Base-by-base conservation (phyloP, 2,329 filamentous ascomycete species). In the Drechslerella coelobrocha region DNA sequence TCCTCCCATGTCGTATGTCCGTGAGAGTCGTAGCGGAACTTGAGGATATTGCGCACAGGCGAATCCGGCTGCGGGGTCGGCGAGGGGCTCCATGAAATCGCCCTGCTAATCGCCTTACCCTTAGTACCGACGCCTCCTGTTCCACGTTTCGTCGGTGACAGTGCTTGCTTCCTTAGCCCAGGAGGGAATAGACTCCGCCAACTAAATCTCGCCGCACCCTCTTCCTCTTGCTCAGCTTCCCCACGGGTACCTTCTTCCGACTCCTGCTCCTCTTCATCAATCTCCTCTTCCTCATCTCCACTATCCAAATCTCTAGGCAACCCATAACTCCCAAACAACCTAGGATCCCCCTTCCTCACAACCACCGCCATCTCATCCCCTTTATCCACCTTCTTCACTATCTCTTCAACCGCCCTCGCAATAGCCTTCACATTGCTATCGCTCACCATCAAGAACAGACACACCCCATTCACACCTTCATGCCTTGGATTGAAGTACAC, bases 391-490 rank as follows among this genome's bases (percentile, higher is more conserved):
- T 29, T 17, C 7, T 21, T 29, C n/a, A 62, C 39, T 14, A 69
- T 53, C 14, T 34, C 19, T 39, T 62, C 45, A 1, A 61, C 27
- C 2, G 50, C 57, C 12, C 24, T 47, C 12, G 26, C 62, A 21
- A 69, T 27, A 9, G 19, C 19, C 14, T 24, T 14, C 9, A 45
- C 55, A 24, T 61, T 26, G 1, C 61, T 26, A 12, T 17, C 31
- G n/a, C 39, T 31, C 1, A 69, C 26, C 37, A 69, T 57, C 8
- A 69, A 26, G 23, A 69, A 69, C 14, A 62, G 19, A 59, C 65
- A 69, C 21, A 34, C 51, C 0, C 65, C 65, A 12, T 31, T 59
- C 4, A 27, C 10, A 4, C 34, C n/a, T 29, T 27, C 10, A n/a
- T 54, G 59, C 7, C 59, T 31, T 1, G 2, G 4, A 27, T 54